Conservation (phyloP, 352 stramenopile genomes). For the Globisporangium cylindrosporum region DNA sequence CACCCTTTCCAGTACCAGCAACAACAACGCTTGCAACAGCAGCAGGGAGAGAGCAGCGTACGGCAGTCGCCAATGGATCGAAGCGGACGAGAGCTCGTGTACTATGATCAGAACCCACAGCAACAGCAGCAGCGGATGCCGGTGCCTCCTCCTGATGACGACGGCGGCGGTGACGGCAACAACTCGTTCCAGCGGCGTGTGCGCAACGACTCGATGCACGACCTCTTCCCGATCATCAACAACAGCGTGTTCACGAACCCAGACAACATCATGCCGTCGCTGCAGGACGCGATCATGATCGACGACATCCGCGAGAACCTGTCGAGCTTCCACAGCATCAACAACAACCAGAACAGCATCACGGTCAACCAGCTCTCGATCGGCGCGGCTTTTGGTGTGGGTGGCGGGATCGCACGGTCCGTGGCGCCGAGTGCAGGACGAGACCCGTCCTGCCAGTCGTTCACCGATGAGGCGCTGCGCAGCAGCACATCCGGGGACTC, state of each 20-base stretch:
- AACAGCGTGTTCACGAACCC: constrained; percentile 65
- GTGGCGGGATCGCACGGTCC: constrained; percentile 1
- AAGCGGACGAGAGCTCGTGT: background rate
- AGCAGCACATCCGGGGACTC: constrained; percentile 18
- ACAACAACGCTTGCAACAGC: constrained; percentile 14
- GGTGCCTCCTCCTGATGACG: constrained; percentile 12
- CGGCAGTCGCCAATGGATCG: background rate
- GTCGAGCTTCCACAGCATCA: constrained; percentile 11
- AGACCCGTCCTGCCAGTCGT: constrained; percentile 25
- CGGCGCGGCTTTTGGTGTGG: constrained; percentile 11
- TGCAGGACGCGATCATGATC: constrained; percentile 77
- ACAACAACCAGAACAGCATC: constrained; percentile 8
- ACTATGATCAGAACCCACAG: constrained; percentile 19
- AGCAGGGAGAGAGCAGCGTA: background rate
- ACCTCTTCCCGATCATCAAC: constrained; percentile 65
- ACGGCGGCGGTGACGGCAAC: background rate
- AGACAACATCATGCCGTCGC: constrained; percentile 70
- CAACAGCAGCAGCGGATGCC: constrained; percentile 17
- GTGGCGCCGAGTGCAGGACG: constrained; percentile 10
- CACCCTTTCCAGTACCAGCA: constrained; percentile 13
- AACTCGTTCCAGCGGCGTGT: constrained; percentile 17
- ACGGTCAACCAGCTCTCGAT: constrained; percentile 15
- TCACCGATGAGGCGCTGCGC: constrained; percentile 18
- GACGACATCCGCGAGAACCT: constrained; percentile 46
- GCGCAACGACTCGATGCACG: constrained; percentile 48